phyloP scores from a whole-genome alignment of 768 basidiomycete species.

The Rhodocollybia butyracea region DNA sequence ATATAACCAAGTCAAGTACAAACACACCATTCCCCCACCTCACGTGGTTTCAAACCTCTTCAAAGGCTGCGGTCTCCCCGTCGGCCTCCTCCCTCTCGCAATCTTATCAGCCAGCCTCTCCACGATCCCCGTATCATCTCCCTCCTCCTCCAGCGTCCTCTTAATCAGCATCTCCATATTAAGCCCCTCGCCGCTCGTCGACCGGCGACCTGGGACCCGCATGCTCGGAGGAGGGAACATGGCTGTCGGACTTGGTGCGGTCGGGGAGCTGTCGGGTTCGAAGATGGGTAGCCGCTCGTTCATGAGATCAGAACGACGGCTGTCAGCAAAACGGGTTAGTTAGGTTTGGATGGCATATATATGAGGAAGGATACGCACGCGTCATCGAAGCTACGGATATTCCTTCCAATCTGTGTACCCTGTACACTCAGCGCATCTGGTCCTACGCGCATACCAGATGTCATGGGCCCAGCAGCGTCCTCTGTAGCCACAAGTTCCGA shows the following conservation, averaged over 20 bases:
- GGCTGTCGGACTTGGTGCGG: slow-evolving; percentile 22
- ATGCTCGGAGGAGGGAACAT: slow-evolving; percentile 65
- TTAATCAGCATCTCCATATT: slow-evolving; percentile 68
- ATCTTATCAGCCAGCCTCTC: slow-evolving; percentile 64
- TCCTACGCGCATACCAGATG: slow-evolving; percentile 28
- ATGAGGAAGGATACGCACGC: slow-evolving; percentile 47
- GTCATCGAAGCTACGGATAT: slow-evolving; percentile 72
- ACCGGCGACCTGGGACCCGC: slow-evolving; percentile 31
- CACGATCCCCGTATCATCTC: slow-evolving; percentile 47
- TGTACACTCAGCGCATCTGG: slow-evolving; percentile 62
- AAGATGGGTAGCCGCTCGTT: slow-evolving; percentile 75
- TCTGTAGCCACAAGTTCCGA: slow-evolving; percentile 53
- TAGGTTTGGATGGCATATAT: neutral
- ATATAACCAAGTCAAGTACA: no score
- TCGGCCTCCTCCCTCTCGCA: slow-evolving; percentile 45
- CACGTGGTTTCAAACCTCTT: slow-evolving; percentile 62
- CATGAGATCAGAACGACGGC: slow-evolving; percentile 66
- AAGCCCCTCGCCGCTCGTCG: slow-evolving; percentile 37
- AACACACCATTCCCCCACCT: neutral
- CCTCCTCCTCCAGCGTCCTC: slow-evolving; percentile 58
- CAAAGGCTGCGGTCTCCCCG: slow-evolving; percentile 46
- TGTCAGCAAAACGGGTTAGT: slow-evolving; percentile 20
- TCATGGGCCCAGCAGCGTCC: slow-evolving; percentile 20
- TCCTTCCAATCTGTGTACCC: slow-evolving; percentile 52
- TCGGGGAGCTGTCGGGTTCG: slow-evolving; percentile 22